phyloP scores from a whole-genome alignment of 1,139 yeast species.

The Suhomyces yuchorum region DNA sequence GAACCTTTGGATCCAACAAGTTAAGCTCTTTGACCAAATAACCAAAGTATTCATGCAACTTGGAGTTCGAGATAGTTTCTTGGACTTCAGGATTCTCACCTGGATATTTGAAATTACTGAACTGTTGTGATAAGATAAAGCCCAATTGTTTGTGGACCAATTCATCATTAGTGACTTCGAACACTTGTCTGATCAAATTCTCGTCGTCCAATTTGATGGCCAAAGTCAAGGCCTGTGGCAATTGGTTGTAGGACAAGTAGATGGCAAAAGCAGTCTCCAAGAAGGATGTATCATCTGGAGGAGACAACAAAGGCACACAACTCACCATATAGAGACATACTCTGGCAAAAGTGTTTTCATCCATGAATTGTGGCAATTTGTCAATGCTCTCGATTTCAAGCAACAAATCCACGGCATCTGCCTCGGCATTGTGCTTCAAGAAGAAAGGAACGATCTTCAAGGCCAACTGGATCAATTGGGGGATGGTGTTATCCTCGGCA shows the following conservation, averaged over 20 bases:
- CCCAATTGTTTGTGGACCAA: slow-evolving; percentile 88
- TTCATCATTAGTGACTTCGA: slow-evolving; percentile 70
- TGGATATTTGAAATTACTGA: slow-evolving; percentile 68
- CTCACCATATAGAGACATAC: slow-evolving; percentile 94
- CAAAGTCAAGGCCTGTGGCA: slow-evolving; percentile 85
- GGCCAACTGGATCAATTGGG: slow-evolving; percentile 63
- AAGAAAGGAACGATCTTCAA: slow-evolving; percentile 85
- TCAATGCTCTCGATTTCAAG: slow-evolving; percentile 88
- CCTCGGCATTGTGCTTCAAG: slow-evolving; percentile 94
- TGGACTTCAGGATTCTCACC: slow-evolving; percentile 76
- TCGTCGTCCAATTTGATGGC: slow-evolving; percentile 91
- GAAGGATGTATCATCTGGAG: slow-evolving; percentile 88
- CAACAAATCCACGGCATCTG: slow-evolving; percentile 94
- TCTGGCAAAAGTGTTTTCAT: slow-evolving; percentile 78
- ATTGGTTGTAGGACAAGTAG: slow-evolving; percentile 74
- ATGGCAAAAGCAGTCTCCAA: slow-evolving; percentile 89
- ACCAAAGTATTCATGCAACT: slow-evolving; percentile 74
- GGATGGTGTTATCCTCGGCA: slow-evolving; percentile 43
- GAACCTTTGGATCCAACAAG: slow-evolving; percentile 84
- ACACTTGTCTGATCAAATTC: slow-evolving; percentile 73
- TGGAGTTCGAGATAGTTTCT: slow-evolving; percentile 80
- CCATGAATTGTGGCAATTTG: slow-evolving; percentile 79
- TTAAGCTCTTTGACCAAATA: slow-evolving; percentile 87
- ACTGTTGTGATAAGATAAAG: slow-evolving; percentile 84
- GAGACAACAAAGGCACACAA: slow-evolving; percentile 93